Percentiles rank a stretch among this genome's conserved stretches.
Conservation (phyloP, 75 land plant genomes). For the Chamaecyparis obtusa region DNA sequence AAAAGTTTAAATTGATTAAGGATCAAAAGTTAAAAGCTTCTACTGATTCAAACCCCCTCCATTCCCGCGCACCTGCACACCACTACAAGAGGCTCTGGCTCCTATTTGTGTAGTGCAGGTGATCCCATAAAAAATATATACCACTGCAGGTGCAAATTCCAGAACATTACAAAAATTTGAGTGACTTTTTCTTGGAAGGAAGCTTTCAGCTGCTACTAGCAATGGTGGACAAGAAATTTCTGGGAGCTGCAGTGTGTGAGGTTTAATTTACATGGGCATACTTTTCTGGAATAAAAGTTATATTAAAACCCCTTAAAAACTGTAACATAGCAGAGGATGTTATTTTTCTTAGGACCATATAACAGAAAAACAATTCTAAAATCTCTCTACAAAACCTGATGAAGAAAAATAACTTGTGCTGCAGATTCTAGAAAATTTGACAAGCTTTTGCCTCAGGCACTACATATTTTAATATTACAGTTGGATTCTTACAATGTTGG, state of each 20-base stretch:
- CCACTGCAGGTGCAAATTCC: not conserved
- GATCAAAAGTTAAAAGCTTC: too few relatives aligned
- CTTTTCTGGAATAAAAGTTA: not conserved
- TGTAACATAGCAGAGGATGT: not conserved
- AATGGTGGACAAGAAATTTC: not conserved
- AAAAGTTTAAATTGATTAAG: too few relatives aligned
- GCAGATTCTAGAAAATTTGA: not conserved
- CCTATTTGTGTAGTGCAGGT: not conserved
- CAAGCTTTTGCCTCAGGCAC: not conserved
- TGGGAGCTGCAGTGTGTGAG: not conserved
- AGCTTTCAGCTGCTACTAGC: not conserved
- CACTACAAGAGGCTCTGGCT: not conserved
- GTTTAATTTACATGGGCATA: not conserved
- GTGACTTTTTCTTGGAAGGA: not conserved
- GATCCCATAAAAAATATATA: not conserved
- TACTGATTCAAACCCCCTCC: too few relatives aligned
- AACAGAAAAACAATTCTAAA: not conserved
- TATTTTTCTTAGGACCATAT: not conserved
- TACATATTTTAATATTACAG: not conserved
- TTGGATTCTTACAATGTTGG: constrained; percentile 54
- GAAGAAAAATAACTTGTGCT: not conserved
- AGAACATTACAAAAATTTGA: not conserved
- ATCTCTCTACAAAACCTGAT: not conserved
- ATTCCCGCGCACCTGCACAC: too few relatives aligned
- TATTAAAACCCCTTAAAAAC: not conserved